These are phyloP conservation scores for Citrus hindsii DNA, from an alignment of 345 rosid genomes.

Conservation along the genomic window DNA sequence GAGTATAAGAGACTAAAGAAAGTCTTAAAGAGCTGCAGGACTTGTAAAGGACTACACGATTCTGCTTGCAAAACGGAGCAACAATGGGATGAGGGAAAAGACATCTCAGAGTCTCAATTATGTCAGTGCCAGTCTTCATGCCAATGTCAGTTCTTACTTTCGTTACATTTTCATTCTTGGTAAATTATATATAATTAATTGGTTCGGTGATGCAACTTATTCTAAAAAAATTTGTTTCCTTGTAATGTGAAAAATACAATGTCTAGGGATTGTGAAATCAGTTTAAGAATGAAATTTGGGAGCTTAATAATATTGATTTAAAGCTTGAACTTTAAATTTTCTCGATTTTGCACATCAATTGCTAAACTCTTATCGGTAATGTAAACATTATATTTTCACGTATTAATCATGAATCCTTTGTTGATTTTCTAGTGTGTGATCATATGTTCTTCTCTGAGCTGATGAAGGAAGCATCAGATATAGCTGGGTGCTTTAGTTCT, in stretches of 20 bases:
- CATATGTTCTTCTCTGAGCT: constrained; percentile 76
- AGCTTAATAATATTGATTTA: neutral
- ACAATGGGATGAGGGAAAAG: neutral
- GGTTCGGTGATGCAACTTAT: neutral
- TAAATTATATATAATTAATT: neutral
- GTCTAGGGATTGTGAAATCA: neutral
- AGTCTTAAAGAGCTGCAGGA: constrained; percentile 69
- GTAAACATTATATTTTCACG: neutral
- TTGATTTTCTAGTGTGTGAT: constrained; percentile 64
- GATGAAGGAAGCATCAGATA: constrained; percentile 79
- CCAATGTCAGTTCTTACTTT: constrained; percentile 37
- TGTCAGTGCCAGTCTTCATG: constrained; percentile 55
- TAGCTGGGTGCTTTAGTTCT: constrained; percentile 76
- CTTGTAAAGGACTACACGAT: constrained; percentile 33
- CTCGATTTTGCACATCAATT: neutral
- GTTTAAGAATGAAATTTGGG: neutral
- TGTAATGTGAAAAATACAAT: neutral
- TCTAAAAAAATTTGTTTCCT: neutral
- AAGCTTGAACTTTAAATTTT: neutral
- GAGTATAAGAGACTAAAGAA: constrained; percentile 86
- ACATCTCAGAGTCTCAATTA: neutral
- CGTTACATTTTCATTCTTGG: neutral
- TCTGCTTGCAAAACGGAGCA: constrained; percentile 17
- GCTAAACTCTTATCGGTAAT: neutral
- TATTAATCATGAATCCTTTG: neutral